Evolutionary conservation across 2,329 filamentous ascomycete species (phyloP).

Genomic region (Pseudogymnoascus sp.): DNA sequence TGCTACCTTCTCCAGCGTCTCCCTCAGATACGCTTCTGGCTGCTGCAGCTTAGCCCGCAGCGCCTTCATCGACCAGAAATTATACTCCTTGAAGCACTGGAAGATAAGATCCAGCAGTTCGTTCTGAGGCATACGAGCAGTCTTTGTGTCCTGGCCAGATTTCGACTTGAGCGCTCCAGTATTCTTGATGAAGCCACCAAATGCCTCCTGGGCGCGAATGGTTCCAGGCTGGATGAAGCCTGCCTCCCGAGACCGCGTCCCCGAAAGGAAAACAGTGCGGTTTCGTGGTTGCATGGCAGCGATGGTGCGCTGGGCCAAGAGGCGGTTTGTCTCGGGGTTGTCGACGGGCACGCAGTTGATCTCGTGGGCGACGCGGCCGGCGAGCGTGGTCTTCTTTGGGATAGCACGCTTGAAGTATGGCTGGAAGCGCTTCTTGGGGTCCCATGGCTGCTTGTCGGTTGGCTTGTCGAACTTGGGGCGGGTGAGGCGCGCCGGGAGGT

Average conservation of each 20-base stretch:
- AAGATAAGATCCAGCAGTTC: conserved; percentile 82
- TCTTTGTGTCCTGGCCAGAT: conserved; percentile 69
- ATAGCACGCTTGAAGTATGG: conserved; percentile 65
- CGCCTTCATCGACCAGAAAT: conserved; percentile 90
- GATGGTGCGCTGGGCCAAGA: conserved; percentile 51
- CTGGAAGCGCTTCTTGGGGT: conserved; percentile 45
- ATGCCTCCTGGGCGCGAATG: conserved; percentile 33
- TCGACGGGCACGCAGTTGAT: conserved; percentile 65
- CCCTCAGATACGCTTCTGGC: conserved; percentile 86
- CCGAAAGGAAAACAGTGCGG: conserved; percentile 37
- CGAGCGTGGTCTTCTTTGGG: conserved; percentile 72
- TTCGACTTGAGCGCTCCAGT: conserved; percentile 43
- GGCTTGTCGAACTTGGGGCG: conserved; percentile 37
- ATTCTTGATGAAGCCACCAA: conserved; percentile 49
- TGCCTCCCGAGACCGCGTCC: conserved; percentile 6
- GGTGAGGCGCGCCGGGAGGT: conserved; percentile 49
- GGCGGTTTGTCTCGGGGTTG: conserved; percentile 58
- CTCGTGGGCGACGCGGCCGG: conserved; percentile 67
- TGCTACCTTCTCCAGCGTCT: conserved; percentile 75
- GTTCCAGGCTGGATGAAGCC: conserved; percentile 52
- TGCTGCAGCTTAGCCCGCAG: conserved; percentile 72
- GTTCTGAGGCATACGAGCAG: conserved; percentile 80
- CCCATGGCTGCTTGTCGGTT: conserved; percentile 33
- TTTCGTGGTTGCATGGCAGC: conserved; percentile 53
- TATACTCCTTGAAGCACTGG: conserved; percentile 72